Percentiles rank a stretch among this genome's conserved stretches.
phyloP scores from a whole-genome alignment of 2,329 filamentous ascomycete genomes.

The Aspergillus floridensis region DNA sequence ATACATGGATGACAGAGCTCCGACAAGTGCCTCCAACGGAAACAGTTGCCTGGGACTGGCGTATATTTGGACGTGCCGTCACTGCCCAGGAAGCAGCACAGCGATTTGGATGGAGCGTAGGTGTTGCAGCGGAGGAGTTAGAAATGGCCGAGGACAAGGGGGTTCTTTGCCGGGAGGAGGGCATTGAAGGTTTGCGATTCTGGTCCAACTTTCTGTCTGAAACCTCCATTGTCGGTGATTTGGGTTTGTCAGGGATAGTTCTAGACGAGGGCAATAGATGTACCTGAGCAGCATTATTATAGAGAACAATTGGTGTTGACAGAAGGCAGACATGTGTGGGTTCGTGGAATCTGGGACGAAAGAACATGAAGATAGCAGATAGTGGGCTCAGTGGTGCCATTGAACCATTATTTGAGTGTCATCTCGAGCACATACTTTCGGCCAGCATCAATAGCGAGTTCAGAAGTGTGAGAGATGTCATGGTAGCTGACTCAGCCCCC shows the following conservation, averaged over 20 bases:
- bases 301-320: not conserved
- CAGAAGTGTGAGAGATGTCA: no score
- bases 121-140: slow-evolving; percentile 90
- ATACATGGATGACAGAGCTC: slow-evolving; percentile 73
- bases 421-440: no score
- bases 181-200: slow-evolving; percentile 85
- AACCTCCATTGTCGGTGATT: slow-evolving; percentile 1
- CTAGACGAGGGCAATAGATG: not conserved
- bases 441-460: no score
- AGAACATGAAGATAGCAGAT: no score
- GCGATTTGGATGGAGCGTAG: slow-evolving; percentile 93
- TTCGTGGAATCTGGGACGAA: no score
- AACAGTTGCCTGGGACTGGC: slow-evolving; percentile 74
- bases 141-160: slow-evolving; percentile 96
- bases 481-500: not conserved
- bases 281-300: not conserved
- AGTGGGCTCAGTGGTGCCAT: no score
- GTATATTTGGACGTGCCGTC: slow-evolving; percentile 74
- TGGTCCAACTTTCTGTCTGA: slow-evolving; percentile 70
- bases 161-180: slow-evolving; percentile 82
- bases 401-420: no score
- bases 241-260: slow-evolving; percentile 2
- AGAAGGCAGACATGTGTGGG: no score
- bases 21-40: slow-evolving; percentile 63
- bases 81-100: slow-evolving; percentile 88